Percentiles rank a stretch among this genome's conserved stretches.
phyloP scores from a whole-genome alignment of 371 early-diverging fungal genomes.

The Thermomucor indicae-seudaticae region DNA sequence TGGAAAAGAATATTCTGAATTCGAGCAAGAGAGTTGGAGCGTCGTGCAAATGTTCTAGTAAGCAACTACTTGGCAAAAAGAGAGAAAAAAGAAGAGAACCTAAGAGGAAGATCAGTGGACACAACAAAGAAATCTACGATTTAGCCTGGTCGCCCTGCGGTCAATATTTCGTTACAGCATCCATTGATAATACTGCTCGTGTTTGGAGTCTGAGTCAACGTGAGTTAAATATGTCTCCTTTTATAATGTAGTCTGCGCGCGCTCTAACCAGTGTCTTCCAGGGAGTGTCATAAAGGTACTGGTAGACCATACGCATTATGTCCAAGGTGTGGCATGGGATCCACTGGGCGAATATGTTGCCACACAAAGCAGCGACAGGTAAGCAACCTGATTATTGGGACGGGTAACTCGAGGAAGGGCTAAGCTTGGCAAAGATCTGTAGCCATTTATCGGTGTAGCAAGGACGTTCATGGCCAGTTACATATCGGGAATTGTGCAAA shows the following conservation, averaged over 20 bases:
- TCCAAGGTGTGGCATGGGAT: slow-evolving; percentile 97
- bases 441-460: slow-evolving; percentile 35
- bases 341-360: slow-evolving; percentile 84
- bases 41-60: slow-evolving; percentile 46
- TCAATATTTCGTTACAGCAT: slow-evolving; percentile 80
- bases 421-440: slow-evolving; percentile 35
- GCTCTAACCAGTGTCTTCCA: slow-evolving; percentile 14
- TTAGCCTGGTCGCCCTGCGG: slow-evolving; percentile 96
- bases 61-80: too few relatives aligned
- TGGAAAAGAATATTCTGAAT: slow-evolving; percentile 32
- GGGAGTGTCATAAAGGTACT: slow-evolving; percentile 77
- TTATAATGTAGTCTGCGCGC: not conserved
- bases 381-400: slow-evolving; percentile 5
- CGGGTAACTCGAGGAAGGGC: not conserved
- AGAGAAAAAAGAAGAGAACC: not conserved
- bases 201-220: slow-evolving; percentile 83
- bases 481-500: slow-evolving; percentile 19
- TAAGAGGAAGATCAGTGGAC: slow-evolving; percentile 28
- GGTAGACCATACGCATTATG: slow-evolving; percentile 87
- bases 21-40: slow-evolving; percentile 58
- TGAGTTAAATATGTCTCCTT: too few relatives aligned
- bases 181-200: slow-evolving; percentile 88
- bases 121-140: slow-evolving; percentile 82
- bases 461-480: slow-evolving; percentile 14
- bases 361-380: slow-evolving; percentile 92